Evolutionary conservation across 1,139 yeast genomes (phyloP).

Genomic region (Schizosaccharomyces versatilis): DNA sequence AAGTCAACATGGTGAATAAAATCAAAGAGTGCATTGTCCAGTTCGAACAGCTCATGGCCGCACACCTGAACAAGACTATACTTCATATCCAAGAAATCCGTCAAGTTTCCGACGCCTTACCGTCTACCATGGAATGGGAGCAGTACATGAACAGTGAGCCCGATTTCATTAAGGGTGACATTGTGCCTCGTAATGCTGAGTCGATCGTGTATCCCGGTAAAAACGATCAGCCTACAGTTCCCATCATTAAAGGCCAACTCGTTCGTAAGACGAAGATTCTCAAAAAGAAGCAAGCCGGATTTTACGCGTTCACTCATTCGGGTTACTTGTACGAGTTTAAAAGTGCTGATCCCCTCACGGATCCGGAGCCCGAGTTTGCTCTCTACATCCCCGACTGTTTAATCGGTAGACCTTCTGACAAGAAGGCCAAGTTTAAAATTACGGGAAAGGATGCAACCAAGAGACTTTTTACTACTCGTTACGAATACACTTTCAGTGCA

Average conservation of each 20-base stretch:
- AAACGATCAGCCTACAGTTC: slow-evolving; percentile 22
- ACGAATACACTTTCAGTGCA: slow-evolving; percentile 1
- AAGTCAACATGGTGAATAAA: slow-evolving; percentile 24
- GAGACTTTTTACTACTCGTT: neutral
- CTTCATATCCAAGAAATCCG: slow-evolving; percentile 18
- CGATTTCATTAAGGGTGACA: slow-evolving; percentile 18
- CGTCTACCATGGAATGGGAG: slow-evolving; percentile 26
- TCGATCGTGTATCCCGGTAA: slow-evolving; percentile 22
- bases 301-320: slow-evolving; percentile 27
- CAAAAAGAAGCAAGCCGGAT: slow-evolving; percentile 24
- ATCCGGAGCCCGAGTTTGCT: slow-evolving; percentile 25
- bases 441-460: slow-evolving; percentile 3
- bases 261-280: slow-evolving; percentile 23
- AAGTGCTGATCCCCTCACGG: slow-evolving; percentile 22
- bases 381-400: slow-evolving; percentile 27
- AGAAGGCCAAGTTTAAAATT: slow-evolving; percentile 24
- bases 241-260: slow-evolving; percentile 27
- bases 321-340: slow-evolving; percentile 27
- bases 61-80: slow-evolving; percentile 17
- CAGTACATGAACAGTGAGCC: slow-evolving; percentile 20
- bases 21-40: slow-evolving; percentile 22
- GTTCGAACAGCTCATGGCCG: slow-evolving; percentile 18
- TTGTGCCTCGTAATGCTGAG: slow-evolving; percentile 21
- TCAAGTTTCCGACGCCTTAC: slow-evolving; percentile 19
- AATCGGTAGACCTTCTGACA: slow-evolving; percentile 21